phyloP scores from a whole-genome alignment of 2,329 filamentous ascomycete genomes.

The Hypoxylon sp. region DNA sequence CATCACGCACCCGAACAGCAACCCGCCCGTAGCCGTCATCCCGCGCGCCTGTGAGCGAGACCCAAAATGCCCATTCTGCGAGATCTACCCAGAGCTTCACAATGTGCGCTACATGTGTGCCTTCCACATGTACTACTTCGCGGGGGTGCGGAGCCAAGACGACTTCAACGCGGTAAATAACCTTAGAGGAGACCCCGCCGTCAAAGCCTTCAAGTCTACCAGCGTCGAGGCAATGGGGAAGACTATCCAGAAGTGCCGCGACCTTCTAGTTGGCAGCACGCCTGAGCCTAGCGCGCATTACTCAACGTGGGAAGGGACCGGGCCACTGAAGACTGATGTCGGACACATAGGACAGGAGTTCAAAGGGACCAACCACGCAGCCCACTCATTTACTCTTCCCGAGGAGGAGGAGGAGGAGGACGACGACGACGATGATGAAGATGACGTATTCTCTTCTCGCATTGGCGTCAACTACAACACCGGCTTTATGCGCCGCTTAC shows the following conservation, averaged over 20 bases:
- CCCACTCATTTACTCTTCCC: not conserved
- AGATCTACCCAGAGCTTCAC: not conserved
- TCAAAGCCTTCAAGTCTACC: not conserved
- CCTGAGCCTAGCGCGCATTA: not conserved
- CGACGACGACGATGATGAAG: not conserved
- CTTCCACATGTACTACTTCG: slow-evolving; percentile 17
- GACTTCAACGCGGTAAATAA: not conserved
- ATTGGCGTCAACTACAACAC: not conserved
- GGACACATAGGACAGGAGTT: not conserved
- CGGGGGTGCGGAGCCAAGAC: not conserved
- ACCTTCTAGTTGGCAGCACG: not conserved
- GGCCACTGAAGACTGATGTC: not conserved
- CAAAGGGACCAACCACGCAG: not conserved
- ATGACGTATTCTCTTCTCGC: not conserved
- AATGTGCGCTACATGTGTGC: not conserved
- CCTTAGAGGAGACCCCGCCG: not conserved
- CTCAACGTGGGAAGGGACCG: not conserved
- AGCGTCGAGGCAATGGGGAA: not conserved
- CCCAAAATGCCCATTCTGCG: slow-evolving; percentile 2
- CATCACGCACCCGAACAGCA: not conserved
- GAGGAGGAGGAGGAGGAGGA: not conserved
- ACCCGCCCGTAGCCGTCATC: slow-evolving; percentile 1
- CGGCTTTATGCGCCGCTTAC: not conserved
- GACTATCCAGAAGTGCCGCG: not conserved
- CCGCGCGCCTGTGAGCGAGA: not conserved